Evolutionary conservation across 768 basidiomycete genomes (phyloP), one percentile per base, ranked within the genome.

Genomic region (Chlorophyllum brunneum): DNA sequence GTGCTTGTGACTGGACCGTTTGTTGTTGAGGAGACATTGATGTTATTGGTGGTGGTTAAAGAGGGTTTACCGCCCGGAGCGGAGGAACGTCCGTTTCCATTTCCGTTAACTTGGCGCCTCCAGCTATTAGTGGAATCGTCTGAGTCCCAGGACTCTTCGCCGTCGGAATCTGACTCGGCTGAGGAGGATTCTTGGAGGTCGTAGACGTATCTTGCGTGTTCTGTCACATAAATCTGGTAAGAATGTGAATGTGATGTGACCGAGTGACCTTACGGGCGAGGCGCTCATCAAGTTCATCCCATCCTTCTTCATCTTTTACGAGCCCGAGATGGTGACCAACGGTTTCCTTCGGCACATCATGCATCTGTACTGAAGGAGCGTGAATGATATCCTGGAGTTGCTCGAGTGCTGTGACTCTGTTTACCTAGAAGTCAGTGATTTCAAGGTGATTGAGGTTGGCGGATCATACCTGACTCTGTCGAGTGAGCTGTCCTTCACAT

Each of bases 341-440:
- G 29, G 81, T 82, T 58, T 90, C 82, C 36, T 77, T 67, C 0
- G 94, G 93, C 1, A 92, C 86, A 43, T 87, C 83, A 20, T 94
- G 92, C 75, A 95, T 80, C 39, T 81, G 84, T 0, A 92, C 91
- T 4, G 91, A 91, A 1, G 97, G 97, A 0, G 90, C 92, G 64
- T 53, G 81, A 69, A 43, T 71, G 65, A 66, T 69, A 57, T 70
- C 82, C 74, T 65, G 66, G 13, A 72, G 54, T 51, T 74, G 73
- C 53, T 75, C 66, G 33, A 77, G 60, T 30, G 76, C 77, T 40
- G 65, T 67, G 27, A 59, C 61, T 54, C 71, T 71, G 45, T 23
- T 36, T 29, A 45, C 16, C 18, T 5, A 30, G 3, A 3, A 16
- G 4, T 44, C 8, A 29, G 43, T n/a, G 2, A 34, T 5, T 29